Percentiles rank a stretch among this genome's conserved stretches.
Evolutionary conservation across 2,329 filamentous ascomycete species (phyloP).

Genomic region (Paecilomyces sp.): DNA sequence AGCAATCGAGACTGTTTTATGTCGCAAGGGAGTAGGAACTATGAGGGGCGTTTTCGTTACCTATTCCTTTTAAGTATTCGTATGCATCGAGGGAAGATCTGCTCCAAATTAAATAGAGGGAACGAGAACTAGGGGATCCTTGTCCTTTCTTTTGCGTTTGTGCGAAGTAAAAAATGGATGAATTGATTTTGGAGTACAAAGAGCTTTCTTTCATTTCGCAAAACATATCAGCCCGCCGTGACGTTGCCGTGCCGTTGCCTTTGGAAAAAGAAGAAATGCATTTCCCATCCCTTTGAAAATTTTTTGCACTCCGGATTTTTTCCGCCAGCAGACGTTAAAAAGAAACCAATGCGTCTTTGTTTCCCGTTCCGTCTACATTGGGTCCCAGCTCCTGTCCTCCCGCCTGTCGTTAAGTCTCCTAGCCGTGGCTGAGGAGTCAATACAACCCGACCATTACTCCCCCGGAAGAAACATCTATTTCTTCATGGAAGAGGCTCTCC

Average conservation of each 20-base stretch:
- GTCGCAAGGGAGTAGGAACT: no score
- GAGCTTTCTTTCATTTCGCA: constrained; percentile 1
- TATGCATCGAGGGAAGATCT: no score
- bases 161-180: neutral
- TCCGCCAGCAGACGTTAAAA: neutral
- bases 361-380: neutral
- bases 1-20: no score
- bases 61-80: no score
- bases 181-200: neutral
- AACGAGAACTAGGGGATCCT: neutral
- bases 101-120: neutral
- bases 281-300: constrained; percentile 1
- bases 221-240: neutral
- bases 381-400: neutral
- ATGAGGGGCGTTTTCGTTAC: no score
- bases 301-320: constrained; percentile 1
- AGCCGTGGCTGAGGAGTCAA: neutral
- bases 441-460: neutral
- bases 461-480: constrained; percentile 49
- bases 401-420: neutral
- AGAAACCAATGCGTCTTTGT: neutral
- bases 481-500: constrained; percentile 93
- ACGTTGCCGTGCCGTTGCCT: constrained; percentile 1
- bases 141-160: neutral
- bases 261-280: neutral